A percentile compares a stretch with the other conserved stretches of the same genome.
Evolutionary conservation across 352 stramenopile genomes (phyloP).

Genomic region (Pythium dissotocum): DNA sequence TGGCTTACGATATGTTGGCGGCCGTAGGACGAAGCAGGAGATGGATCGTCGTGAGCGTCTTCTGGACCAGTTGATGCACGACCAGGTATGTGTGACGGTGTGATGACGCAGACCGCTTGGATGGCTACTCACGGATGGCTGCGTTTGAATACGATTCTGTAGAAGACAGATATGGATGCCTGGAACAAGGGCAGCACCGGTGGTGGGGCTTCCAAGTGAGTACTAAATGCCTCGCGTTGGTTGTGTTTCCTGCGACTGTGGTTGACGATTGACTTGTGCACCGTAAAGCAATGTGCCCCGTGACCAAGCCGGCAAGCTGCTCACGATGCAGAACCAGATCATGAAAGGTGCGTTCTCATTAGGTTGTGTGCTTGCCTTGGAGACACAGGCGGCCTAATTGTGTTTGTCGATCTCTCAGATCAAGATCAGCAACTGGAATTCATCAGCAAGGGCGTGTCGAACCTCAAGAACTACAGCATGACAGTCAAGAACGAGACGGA

Average conservation of each 20-base stretch:
- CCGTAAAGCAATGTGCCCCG: slow-evolving; percentile 24
- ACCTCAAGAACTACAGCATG: slow-evolving; percentile 83
- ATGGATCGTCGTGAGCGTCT: slow-evolving; percentile 67
- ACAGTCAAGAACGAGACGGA: slow-evolving; percentile 90
- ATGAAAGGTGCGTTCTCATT: slow-evolving; percentile 61
- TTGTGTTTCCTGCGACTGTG: neutral
- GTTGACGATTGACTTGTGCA: neutral
- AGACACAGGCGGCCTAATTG: neutral
- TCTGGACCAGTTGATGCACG: slow-evolving; percentile 57
- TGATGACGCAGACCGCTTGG: neutral
- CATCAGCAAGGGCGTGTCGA: slow-evolving; percentile 80
- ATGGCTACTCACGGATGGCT: neutral
- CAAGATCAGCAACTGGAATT: slow-evolving; percentile 86
- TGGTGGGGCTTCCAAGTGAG: slow-evolving; percentile 28
- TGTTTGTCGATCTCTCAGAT: slow-evolving; percentile 35
- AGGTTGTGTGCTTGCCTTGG: neutral
- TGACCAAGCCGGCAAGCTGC: slow-evolving; percentile 51
- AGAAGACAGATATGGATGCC: slow-evolving; percentile 76
- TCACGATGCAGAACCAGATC: slow-evolving; percentile 89
- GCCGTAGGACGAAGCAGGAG: slow-evolving; percentile 63
- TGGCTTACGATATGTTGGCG: neutral
- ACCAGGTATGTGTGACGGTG: slow-evolving; percentile 36
- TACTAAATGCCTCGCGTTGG: neutral
- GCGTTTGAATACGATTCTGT: neutral
- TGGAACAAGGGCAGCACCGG: slow-evolving; percentile 61